Percentiles rank a stretch among this genome's conserved stretches.
These are phyloP conservation scores for Sporothrix mexicana DNA, from an alignment of 2,329 filamentous ascomycete species.

Conservation along the genomic window DNA sequence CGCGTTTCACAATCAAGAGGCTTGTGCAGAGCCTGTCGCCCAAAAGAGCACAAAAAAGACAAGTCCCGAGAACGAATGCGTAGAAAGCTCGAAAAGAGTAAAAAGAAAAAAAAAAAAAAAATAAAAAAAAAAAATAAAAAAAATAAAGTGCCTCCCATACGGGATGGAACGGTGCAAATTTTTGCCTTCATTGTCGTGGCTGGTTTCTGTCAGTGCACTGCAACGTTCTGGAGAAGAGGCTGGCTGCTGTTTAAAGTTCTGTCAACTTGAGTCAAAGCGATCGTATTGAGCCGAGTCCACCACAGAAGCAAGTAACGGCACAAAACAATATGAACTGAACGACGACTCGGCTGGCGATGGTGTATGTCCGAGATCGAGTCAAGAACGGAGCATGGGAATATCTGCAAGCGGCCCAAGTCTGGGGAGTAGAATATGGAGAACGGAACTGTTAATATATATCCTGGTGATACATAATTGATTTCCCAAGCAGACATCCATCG, in stretches of 20 bases:
- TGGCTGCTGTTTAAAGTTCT: too few relatives aligned
- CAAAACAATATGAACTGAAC: background rate
- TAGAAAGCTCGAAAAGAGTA: background rate
- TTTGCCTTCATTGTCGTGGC: background rate
- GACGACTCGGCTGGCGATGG: background rate
- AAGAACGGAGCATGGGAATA: background rate
- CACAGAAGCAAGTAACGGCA: background rate
- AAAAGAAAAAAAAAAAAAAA: background rate
- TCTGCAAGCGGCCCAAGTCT: too few relatives aligned
- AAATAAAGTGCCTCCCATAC: conserved; percentile 23
- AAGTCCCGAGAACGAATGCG: background rate
- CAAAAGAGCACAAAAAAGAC: too few relatives aligned
- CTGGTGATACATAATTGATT: too few relatives aligned
- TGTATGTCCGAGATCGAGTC: background rate
- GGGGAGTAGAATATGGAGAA: too few relatives aligned
- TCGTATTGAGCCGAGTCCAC: background rate
- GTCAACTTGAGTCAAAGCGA: conserved; percentile 19
- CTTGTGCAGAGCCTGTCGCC: conserved; percentile 16
- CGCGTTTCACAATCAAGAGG: conserved; percentile 28
- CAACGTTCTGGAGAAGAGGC: background rate
- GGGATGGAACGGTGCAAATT: conserved; percentile 23
- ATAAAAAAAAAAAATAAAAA: too few relatives aligned
- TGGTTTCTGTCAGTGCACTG: conserved; percentile 23
- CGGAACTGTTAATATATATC: background rate
- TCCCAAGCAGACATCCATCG: background rate